Evolutionary conservation across 495 filamentous ascomycete species (phyloP), one percentile per base, ranked within the genome.

Genomic region (Penicillium macrosclerotiorum): DNA sequence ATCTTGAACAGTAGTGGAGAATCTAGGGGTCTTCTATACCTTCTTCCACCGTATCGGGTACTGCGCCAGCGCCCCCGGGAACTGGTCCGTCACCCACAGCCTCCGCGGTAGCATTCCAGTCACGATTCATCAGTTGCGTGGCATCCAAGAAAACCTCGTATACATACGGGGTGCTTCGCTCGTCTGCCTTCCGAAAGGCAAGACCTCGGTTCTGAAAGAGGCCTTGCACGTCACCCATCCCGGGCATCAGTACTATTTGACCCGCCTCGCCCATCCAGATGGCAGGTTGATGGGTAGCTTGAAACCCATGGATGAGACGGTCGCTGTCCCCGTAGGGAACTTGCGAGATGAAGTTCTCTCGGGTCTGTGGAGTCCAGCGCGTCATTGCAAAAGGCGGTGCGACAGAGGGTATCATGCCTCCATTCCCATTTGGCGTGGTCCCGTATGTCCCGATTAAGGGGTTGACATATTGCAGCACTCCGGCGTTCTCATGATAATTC

Each of bases 211-310:
- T 59, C 20, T 57, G 24, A 11, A 63, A 63, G 20, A 59, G 26
- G 1, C 56, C 50, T 14, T 59, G 59, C 5, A 62, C 59, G 8
- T 54, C 42, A 4, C 59, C 59, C 24, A 62, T 35, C 3, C 59
- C 59, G 0, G 59, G 56, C 3, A 38, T 54, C 17, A 62, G 4
- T 2, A 62, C 56, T 9, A 62, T 45, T 27, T 59, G 52, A 6
- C 59, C 59, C 1, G 59, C 25, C 37, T 62, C 59, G 0, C 59
- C 59, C 59, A 62, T 62, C 59, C 59, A 62, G 6, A 62, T 62
- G 2, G 59, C 59, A 5, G 59, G 59, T 25, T 62, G 59, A 18
- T 62, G 59, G 0, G 59, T 62, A 3, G 59, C 59, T 8, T 62
- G 59, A 33, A 62, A 62, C 0, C 59, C 59, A 37, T 62, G 59